Conservation (phyloP, 192 early-diverging fungal species). For the Podila horticola region DNA sequence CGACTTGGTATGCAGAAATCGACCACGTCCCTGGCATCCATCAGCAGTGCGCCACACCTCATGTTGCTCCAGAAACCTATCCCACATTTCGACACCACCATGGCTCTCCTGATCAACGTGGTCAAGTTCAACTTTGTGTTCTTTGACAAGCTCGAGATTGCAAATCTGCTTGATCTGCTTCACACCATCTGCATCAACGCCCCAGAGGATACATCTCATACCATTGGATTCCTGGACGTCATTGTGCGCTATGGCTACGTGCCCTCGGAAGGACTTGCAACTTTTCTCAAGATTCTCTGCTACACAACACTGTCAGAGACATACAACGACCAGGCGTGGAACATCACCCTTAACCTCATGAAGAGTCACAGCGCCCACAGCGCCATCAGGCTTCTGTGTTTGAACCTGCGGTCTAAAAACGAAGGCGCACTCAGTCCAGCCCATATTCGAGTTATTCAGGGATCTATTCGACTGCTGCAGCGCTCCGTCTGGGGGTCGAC, state of each 20-base stretch:
- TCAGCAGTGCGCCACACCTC: conserved; percentile 43
- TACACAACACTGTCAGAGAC: conserved; percentile 44
- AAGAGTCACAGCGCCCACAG: conserved; percentile 70
- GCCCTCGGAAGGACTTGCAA: conserved; percentile 54
- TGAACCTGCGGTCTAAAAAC: conserved; percentile 55
- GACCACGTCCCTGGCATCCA: conserved; percentile 35
- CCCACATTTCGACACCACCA: conserved; percentile 57
- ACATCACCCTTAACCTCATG: conserved; percentile 70
- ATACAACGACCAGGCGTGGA: conserved; percentile 57
- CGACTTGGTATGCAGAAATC: conserved; percentile 51
- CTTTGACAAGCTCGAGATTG: conserved; percentile 65
- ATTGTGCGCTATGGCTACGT: conserved; percentile 66
- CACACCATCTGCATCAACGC: conserved; percentile 57
- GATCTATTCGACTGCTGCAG: conserved; percentile 66
- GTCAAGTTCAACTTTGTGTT: conserved; percentile 67
- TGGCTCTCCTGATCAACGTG: conserved; percentile 57
- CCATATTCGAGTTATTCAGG: conserved; percentile 51
- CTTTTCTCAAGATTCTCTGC: conserved; percentile 64
- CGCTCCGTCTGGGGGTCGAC: conserved; percentile 66
- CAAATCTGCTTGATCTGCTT: conserved; percentile 56
- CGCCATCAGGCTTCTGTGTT: conserved; percentile 64
- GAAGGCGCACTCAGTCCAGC: conserved; percentile 10
- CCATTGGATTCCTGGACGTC: conserved; percentile 63
- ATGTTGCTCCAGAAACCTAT: conserved; percentile 48
- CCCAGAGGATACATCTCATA: conserved; percentile 52